A percentile compares a stretch with the other conserved stretches of the same genome.
Conservation (phyloP, 257 asterid species). For the Przewalskia tangutica region DNA sequence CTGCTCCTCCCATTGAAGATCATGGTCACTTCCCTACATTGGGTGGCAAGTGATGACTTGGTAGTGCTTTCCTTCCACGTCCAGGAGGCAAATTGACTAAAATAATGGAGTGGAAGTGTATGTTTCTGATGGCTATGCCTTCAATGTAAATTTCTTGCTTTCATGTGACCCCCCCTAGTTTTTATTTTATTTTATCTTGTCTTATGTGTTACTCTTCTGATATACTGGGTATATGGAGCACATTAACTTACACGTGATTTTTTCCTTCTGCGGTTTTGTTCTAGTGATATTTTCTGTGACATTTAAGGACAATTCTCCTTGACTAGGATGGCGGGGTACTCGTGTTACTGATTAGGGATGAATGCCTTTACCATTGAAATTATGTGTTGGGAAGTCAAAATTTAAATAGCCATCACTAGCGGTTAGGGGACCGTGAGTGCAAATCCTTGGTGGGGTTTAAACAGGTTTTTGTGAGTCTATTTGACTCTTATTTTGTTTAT, state of each 20-base stretch:
- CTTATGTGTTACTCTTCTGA: background rate
- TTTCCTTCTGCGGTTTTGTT: background rate
- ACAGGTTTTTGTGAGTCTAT: background rate
- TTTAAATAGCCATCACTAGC: background rate
- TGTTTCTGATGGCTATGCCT: conserved; percentile 10
- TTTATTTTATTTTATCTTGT: background rate
- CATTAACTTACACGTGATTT: background rate
- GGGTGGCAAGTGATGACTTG: conserved; percentile 52
- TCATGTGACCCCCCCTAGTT: conserved; percentile 1
- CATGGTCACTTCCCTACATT: conserved; percentile 70
- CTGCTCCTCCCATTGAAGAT: conserved; percentile 57
- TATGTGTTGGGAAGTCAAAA: background rate
- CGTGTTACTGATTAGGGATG: background rate
- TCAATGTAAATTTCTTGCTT: conserved; percentile 32
- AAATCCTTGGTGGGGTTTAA: background rate
- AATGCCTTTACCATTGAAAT: background rate
- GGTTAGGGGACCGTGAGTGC: background rate
- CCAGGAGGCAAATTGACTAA: conserved; percentile 17
- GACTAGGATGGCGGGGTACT: background rate
- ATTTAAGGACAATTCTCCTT: background rate
- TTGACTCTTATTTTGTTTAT: background rate
- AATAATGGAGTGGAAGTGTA: conserved; percentile 25
- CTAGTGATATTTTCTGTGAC: background rate
- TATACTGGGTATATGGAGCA: background rate
- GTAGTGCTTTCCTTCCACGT: conserved; percentile 3